Evolutionary conservation across 1,284 basidiomycete genomes (phyloP).

Genomic region (Fomitopsis betulina): DNA sequence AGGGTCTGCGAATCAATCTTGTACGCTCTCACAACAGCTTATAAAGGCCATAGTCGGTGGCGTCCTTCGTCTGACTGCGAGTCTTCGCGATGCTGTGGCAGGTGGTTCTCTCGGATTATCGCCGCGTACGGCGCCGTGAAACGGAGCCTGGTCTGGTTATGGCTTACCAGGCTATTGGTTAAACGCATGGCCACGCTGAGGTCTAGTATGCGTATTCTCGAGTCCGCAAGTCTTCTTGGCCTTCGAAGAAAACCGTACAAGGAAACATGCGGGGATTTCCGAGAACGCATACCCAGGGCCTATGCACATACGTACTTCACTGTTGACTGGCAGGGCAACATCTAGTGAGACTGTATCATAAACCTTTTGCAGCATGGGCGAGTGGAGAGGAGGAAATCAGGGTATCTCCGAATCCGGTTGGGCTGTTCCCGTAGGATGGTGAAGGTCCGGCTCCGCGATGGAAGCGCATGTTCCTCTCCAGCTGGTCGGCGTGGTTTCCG

Average conservation of each 20-base stretch:
- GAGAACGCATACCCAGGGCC: not conserved
- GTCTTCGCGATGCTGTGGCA: not conserved
- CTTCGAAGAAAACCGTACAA: not conserved
- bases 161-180: not conserved
- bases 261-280: not conserved
- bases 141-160: not conserved
- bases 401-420: not conserved
- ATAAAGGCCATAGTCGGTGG: not conserved
- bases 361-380: not conserved
- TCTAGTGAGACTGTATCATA: not conserved
- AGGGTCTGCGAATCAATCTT: not conserved
- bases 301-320: not conserved
- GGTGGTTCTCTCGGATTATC: not conserved
- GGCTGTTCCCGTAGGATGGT: no score
- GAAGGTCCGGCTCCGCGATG: not conserved
- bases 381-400: not conserved
- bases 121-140: not conserved
- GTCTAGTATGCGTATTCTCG: not conserved
- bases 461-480: not conserved
- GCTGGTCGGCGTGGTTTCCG: not conserved
- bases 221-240: not conserved
- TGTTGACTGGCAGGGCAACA: not conserved
- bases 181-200: no score
- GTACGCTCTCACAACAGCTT: not conserved
- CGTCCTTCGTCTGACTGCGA: conserved; percentile 4